Percentiles rank a stretch among this genome's conserved stretches.
Conservation (phyloP, 2,329 filamentous ascomycete species). For the Mycosphaerella arachidis region DNA sequence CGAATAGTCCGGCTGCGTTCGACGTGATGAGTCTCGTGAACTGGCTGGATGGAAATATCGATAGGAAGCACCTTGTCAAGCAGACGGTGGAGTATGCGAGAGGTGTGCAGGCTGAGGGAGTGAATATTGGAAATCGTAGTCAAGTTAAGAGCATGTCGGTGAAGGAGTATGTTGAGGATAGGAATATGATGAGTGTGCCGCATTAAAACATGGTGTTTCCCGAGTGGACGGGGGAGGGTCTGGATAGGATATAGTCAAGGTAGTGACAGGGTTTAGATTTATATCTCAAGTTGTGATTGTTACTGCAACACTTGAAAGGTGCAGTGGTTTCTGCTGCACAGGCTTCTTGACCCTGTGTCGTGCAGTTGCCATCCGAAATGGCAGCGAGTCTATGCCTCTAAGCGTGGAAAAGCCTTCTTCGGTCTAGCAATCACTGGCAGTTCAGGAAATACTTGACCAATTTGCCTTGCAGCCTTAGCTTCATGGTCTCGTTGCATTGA, state of each 20-base stretch:
- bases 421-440: no score
- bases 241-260: conserved; percentile 10
- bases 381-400: no score
- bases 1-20: conserved; percentile 45
- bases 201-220: conserved; percentile 16
- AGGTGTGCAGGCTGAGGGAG: conserved; percentile 36
- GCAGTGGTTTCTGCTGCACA: not conserved
- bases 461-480: conserved; percentile 41
- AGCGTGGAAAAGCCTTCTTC: no score
- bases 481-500: conserved; percentile 39
- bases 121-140: conserved; percentile 38
- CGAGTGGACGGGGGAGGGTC: conserved; percentile 18
- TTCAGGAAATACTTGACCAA: no score
- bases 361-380: no score
- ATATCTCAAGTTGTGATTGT: not conserved
- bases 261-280: not conserved
- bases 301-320: not conserved
- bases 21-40: conserved; percentile 40
- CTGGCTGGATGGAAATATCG: conserved; percentile 38
- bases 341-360: no score
- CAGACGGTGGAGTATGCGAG: conserved; percentile 37
- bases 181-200: conserved; percentile 19
- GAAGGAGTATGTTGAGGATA: conserved; percentile 36
- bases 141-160: conserved; percentile 38
- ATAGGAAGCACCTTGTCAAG: conserved; percentile 35